Evolutionary conservation across 2,329 filamentous ascomycete species (phyloP), one percentile per base, ranked within the genome.

Genomic region (Chaetothyriales sp.): DNA sequence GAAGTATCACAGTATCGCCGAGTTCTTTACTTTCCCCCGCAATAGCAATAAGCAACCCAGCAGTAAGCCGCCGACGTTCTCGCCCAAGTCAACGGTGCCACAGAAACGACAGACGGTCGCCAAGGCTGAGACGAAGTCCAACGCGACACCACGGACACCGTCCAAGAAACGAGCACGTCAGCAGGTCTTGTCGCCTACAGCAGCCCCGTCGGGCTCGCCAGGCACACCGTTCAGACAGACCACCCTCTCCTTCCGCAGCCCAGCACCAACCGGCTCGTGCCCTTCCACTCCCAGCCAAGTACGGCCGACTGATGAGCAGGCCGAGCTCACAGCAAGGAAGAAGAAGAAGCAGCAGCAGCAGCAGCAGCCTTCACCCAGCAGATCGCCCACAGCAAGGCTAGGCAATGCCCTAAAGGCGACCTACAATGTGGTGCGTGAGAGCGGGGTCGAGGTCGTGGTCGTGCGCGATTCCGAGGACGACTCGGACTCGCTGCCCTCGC

Each of bases 391-490:
- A 18, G 65, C 64, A 60, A 12, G 57, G 55, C 52, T 64, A 42
- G 36, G 49, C 18, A 43, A 54, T 43, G 22, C 54, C 22, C 53
- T 57, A 25, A 57, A 51, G 43, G 61, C 59, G 47, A 68, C 72
- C 52, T 70, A 78, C 63, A 70, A 78, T 59, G 66, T 78, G 10
- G 68, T 82, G 50, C 83, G 70, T 52, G 68, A 74, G 58, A 77
- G 77, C 2, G 63, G 72, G 49, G 65, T 73, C 50, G 63, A 73
- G 49, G 65, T 73, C 50, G 63, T 73, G 2, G 59, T 52, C 22
- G 70, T 89, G 43, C 74, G 73, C 45, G 81, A 78, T 49, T 88
- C 85, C 0, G 85, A 89, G 60, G 83, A 84, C n/a, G 76, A 76
- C 18, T 75, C 74, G 25, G 73, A 77, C 47, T 82, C 81, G 0